A percentile compares a stretch with the other conserved stretches of the same genome.
Conservation (phyloP, 805 yeast genomes). For the Naumovozyma baii region DNA sequence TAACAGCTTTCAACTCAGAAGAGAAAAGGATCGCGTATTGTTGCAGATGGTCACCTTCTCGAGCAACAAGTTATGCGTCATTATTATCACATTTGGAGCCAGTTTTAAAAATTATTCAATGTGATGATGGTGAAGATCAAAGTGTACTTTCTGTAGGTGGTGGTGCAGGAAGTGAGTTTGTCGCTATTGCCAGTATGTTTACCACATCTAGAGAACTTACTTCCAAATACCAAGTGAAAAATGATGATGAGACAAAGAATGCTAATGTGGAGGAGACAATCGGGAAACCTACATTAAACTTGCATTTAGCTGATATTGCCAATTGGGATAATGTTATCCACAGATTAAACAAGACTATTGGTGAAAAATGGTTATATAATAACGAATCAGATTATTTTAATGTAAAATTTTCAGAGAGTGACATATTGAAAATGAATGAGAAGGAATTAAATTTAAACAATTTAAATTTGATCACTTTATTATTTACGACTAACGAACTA, state of each 20-base stretch:
- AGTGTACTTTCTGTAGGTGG: slow-evolving; percentile 66
- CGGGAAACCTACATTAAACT: slow-evolving; percentile 27
- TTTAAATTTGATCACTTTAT: slow-evolving; percentile 50
- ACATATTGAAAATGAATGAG: slow-evolving; percentile 29
- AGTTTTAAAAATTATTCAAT: slow-evolving; percentile 16
- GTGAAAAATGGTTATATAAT: slow-evolving; percentile 44
- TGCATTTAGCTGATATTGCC: slow-evolving; percentile 66
- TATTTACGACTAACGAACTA: slow-evolving; percentile 83
- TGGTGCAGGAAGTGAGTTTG: slow-evolving; percentile 81
- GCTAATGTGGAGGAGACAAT: not conserved
- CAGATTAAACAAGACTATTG: slow-evolving; percentile 37
- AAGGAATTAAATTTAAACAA: slow-evolving; percentile 19
- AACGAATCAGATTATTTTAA: slow-evolving; percentile 26
- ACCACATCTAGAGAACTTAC: slow-evolving; percentile 27
- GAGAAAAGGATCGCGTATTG: slow-evolving; percentile 67
- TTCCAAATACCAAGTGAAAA: slow-evolving; percentile 10
- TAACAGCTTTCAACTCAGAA: slow-evolving; percentile 55
- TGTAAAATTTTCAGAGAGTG: slow-evolving; percentile 29
- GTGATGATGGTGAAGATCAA: slow-evolving; percentile 11
- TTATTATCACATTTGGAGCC: slow-evolving; percentile 44
- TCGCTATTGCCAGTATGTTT: slow-evolving; percentile 50
- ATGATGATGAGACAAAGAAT: slow-evolving; percentile 1
- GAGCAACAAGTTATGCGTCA: slow-evolving; percentile 66
- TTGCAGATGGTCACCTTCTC: slow-evolving; percentile 77
- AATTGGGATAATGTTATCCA: slow-evolving; percentile 56